Evolutionary conservation across 2,329 filamentous ascomycete genomes (phyloP).

Genomic region (Trichoderma cornu-damae): DNA sequence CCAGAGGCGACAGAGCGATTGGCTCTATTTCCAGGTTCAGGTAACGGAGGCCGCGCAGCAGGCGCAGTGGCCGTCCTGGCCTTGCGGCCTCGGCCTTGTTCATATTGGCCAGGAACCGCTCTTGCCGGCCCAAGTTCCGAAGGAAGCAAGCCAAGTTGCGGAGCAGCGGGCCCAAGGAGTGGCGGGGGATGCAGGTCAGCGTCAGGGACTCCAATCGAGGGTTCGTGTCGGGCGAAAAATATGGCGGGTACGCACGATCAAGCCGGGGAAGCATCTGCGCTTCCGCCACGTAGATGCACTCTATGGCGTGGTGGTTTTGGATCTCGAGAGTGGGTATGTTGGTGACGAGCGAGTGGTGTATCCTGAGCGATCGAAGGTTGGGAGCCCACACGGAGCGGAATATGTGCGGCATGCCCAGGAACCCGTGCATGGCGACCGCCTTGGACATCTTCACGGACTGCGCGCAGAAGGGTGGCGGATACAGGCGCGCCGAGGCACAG

Average conservation of each 20-base stretch:
- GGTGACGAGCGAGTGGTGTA: slow-evolving; percentile 59
- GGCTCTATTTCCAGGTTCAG: slow-evolving; percentile 51
- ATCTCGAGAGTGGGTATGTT: slow-evolving; percentile 44
- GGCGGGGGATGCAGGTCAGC: slow-evolving; percentile 50
- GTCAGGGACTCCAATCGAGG: slow-evolving; percentile 49
- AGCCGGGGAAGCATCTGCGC: slow-evolving; percentile 39
- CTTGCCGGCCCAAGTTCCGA: slow-evolving; percentile 44
- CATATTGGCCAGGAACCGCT: slow-evolving; percentile 39
- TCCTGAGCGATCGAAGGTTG: slow-evolving; percentile 47
- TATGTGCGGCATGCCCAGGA: slow-evolving; percentile 42
- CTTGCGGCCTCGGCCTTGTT: slow-evolving; percentile 16
- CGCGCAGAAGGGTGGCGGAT: slow-evolving; percentile 23
- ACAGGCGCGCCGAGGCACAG: slow-evolving; percentile 39
- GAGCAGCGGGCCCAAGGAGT: slow-evolving; percentile 47
- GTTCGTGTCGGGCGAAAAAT: slow-evolving; percentile 52
- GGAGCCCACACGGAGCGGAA: slow-evolving; percentile 50
- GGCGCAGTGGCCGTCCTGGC: slow-evolving; percentile 37
- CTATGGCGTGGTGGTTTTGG: slow-evolving; percentile 34
- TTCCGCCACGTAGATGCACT: slow-evolving; percentile 42
- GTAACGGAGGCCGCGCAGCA: slow-evolving; percentile 49
- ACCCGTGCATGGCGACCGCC: slow-evolving; percentile 36
- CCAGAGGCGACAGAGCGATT: slow-evolving; percentile 34
- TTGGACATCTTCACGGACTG: slow-evolving; percentile 26
- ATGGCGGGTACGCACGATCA: slow-evolving; percentile 42
- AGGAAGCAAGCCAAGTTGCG: slow-evolving; percentile 46